phyloP scores from a whole-genome alignment of 768 basidiomycete species.

The Boletus sp. region DNA sequence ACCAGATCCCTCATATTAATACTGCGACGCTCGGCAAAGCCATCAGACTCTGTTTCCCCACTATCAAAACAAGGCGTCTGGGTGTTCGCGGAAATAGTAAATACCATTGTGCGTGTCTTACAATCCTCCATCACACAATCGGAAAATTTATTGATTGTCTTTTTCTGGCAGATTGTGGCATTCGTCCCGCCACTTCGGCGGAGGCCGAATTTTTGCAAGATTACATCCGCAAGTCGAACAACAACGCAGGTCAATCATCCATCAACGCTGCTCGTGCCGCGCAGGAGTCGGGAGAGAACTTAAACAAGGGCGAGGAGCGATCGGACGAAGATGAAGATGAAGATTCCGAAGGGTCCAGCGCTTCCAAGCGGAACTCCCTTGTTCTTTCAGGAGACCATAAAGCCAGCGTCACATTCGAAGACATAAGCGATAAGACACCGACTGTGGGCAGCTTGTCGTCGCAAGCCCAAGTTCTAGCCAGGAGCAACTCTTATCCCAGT shows the following conservation, averaged over 20 bases:
- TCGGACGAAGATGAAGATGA: conserved; percentile 87
- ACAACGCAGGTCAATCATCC: conserved; percentile 72
- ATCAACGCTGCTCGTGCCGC: conserved; percentile 71
- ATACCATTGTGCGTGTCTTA: conserved; percentile 77
- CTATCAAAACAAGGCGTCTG: conserved; percentile 90
- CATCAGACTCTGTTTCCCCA: conserved; percentile 88
- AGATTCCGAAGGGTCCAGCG: conserved; percentile 74
- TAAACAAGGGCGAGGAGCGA: conserved; percentile 61
- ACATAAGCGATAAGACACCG: conserved; percentile 81
- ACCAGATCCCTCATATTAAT: conserved; percentile 92
- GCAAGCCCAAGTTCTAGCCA: conserved; percentile 64
- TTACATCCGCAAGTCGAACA: conserved; percentile 88
- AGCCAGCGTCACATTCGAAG: conserved; percentile 52
- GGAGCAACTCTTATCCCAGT: conserved; percentile 56
- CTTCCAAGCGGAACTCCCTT: conserved; percentile 74
- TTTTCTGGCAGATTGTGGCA: conserved; percentile 71
- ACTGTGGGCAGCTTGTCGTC: conserved; percentile 75
- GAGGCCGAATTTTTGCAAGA: conserved; percentile 92
- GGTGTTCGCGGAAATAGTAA: conserved; percentile 94
- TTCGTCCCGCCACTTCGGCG: conserved; percentile 84
- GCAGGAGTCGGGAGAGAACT: conserved; percentile 63
- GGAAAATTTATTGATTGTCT: conserved; percentile 29
- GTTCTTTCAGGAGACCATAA: conserved; percentile 63
- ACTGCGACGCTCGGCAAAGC: conserved; percentile 95
- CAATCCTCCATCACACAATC: conserved; percentile 34